A percentile compares a stretch with the other conserved stretches of the same genome.
Conservation (phyloP, 305 asterid genomes). For the Fraxinus angustifolia region DNA sequence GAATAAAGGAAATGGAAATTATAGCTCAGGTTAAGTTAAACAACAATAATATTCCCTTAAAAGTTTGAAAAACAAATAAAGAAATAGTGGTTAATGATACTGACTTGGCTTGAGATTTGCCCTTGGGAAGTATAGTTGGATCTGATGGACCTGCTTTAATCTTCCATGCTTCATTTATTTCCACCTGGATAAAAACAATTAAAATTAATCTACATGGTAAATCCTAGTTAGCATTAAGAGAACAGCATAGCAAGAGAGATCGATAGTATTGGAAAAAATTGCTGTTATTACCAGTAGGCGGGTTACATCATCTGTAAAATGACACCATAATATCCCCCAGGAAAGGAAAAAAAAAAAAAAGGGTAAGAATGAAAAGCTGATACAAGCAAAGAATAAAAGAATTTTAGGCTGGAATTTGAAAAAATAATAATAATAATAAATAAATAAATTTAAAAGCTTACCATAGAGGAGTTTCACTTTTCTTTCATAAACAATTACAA, state of each 20-base stretch:
- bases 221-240: constrained; percentile 8
- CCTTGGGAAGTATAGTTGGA: constrained; percentile 67
- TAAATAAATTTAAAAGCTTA: constrained; percentile 24
- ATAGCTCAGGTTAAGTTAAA: not conserved
- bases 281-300: constrained; percentile 66
- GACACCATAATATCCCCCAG: constrained; percentile 16
- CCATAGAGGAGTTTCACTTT: constrained; percentile 91
- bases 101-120: constrained; percentile 76
- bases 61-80: not conserved
- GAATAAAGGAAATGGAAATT: constrained; percentile 1
- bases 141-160: constrained; percentile 54
- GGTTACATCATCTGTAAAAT: constrained; percentile 70
- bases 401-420: not conserved
- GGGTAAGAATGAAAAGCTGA: not conserved
- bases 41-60: not conserved
- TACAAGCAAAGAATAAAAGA: not conserved
- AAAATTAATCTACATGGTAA: constrained; percentile 8
- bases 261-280: constrained; percentile 3
- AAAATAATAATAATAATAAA: not conserved
- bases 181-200: constrained; percentile 48
- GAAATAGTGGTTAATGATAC: constrained; percentile 24
- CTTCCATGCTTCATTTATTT: constrained; percentile 89
- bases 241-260: not conserved
- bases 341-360: not conserved
- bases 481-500: constrained; percentile 85